Base-by-base conservation (phyloP, 78 protist species). In the Dictyostelium purpureum region DNA sequence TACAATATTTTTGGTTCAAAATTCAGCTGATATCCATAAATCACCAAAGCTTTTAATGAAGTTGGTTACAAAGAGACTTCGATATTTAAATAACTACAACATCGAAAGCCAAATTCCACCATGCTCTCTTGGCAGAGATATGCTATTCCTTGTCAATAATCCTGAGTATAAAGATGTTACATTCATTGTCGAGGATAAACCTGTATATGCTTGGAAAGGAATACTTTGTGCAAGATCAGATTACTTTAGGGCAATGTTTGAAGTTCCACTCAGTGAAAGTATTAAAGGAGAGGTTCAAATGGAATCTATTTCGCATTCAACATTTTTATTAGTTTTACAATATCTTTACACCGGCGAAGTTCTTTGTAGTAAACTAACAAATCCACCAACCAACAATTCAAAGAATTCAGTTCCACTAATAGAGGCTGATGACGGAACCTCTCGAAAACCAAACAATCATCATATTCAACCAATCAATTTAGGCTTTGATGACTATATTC, bases 181-280 rank as follows among this genome's bases (percentile, higher is more conserved):
- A 43, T 85, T 85, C 24, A 73, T 85, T 1, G 91, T 85, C 4
- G 91, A 85, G 21, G 77, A 73, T 38, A 85, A 47, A 85, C 75
- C 73, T 31, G 59, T 85, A 6, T 73, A 85, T 59, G 91, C 91
- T 6, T 85, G 74, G 73, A 85, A 59, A 47, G 91, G 91, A 21
- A 70, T 85, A 14, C 59, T 85, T 4, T 85, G 91, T 85, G 79
- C 91, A 4, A 37, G 91, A 42, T 85, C 91, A 37, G 91, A 85
- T 42, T 85, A 73, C 21, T 85, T 85, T 59, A 70, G 81, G n/a
- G 91, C 91, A 56, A 85, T 85, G 91, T 85, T 85, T 85, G 91
- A 85, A 73, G 54, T 45, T 45, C 91, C 91, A 47, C 59, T 85
- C 2, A 73, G 59, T 12, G 91, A 85, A 43, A 73, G 82, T 51